phyloP scores from a whole-genome alignment of 345 rosid genomes.

The Limnanthes douglasii region DNA sequence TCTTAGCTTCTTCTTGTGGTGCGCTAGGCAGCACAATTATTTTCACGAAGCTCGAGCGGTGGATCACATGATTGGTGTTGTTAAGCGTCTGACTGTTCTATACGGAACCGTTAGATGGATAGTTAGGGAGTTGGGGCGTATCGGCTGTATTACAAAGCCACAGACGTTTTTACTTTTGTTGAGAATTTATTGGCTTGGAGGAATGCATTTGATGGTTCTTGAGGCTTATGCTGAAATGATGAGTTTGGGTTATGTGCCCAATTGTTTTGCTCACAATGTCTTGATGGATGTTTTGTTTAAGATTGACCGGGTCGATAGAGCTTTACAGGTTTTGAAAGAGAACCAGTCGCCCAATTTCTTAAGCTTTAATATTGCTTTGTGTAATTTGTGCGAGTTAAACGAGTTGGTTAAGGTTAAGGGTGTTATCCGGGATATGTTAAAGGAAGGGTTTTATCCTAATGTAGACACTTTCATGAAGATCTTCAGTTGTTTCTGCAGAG shows the following conservation, averaged over 20 bases:
- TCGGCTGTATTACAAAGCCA: slow-evolving; percentile 32
- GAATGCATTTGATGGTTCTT: slow-evolving; percentile 27
- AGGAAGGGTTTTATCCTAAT: slow-evolving; percentile 44
- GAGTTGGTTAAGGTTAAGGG: slow-evolving; percentile 20
- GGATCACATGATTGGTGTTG: slow-evolving; percentile 32
- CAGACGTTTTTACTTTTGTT: slow-evolving; percentile 37
- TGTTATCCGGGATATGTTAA: slow-evolving; percentile 32
- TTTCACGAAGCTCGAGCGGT: slow-evolving; percentile 37
- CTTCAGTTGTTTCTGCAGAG: slow-evolving; percentile 31
- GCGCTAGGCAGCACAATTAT: slow-evolving; percentile 35
- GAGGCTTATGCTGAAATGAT: slow-evolving; percentile 35
- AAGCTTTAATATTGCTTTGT: slow-evolving; percentile 40
- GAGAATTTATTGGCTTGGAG: slow-evolving; percentile 67
- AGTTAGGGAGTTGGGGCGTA: slow-evolving; percentile 18
- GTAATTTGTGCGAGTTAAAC: slow-evolving; percentile 34
- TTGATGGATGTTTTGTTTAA: slow-evolving; percentile 49
- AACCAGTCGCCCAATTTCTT: slow-evolving; percentile 32
- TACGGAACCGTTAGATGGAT: slow-evolving; percentile 18
- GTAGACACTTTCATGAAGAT: slow-evolving; percentile 33
- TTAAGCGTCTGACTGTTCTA: slow-evolving; percentile 19
- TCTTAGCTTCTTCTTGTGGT: slow-evolving; percentile 44
- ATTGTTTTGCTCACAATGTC: slow-evolving; percentile 44
- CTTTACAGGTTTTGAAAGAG: slow-evolving; percentile 25
- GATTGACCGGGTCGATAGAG: slow-evolving; percentile 16
- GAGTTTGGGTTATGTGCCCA: slow-evolving; percentile 32